Conservation (phyloP, 345 rosid species). For the Ceriops tagal region DNA sequence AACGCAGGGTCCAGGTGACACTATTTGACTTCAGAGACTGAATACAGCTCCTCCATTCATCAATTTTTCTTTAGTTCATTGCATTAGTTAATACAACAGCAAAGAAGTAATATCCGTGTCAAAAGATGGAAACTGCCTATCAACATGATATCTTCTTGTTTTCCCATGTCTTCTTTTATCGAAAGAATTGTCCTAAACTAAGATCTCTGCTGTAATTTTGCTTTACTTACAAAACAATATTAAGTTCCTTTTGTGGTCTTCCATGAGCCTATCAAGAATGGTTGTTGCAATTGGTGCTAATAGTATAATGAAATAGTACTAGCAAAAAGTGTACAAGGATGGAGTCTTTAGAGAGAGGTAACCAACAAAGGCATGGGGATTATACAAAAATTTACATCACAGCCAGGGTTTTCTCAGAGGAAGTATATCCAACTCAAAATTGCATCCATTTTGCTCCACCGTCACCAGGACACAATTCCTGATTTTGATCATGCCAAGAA, state of each 20-base stretch:
- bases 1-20: neutral
- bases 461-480: neutral
- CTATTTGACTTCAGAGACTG: neutral
- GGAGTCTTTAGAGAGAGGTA: neutral
- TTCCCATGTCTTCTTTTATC: neutral
- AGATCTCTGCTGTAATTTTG: neutral
- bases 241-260: neutral
- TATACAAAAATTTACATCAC: neutral
- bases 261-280: neutral
- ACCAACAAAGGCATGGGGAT: neutral
- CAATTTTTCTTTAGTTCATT: neutral
- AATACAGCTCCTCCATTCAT: constrained; percentile 8
- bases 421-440: constrained; percentile 3
- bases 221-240: neutral
- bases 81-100: neutral
- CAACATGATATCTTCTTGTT: neutral
- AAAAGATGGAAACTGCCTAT: neutral
- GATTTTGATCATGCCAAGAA: constrained; percentile 3
- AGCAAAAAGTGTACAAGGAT: neutral
- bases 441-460: constrained; percentile 6
- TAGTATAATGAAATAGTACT: neutral
- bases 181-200: neutral
- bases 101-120: neutral
- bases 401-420: neutral
- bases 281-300: neutral